Evolutionary conservation across 805 yeast genomes (phyloP).

Genomic region (Torulaspora franciscae): DNA sequence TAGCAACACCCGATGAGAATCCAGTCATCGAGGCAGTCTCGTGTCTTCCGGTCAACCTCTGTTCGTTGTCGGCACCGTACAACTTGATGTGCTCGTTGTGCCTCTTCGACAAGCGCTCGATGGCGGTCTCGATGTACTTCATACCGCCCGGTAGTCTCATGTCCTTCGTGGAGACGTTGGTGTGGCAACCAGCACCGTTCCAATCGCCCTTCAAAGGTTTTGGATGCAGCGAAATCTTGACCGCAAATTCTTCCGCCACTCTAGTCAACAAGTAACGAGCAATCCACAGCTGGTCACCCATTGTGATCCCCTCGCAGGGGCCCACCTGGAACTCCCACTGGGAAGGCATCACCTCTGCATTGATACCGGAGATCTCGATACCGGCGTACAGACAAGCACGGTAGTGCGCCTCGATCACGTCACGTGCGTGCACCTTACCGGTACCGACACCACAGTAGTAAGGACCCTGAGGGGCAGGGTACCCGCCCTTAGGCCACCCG

Average conservation of each 20-base stretch:
- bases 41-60: constrained; percentile 95
- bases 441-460: constrained; percentile 99
- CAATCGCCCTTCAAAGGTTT: constrained; percentile 98
- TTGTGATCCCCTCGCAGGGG: constrained; percentile 88
- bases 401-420: constrained; percentile 98
- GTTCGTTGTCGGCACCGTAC: constrained; percentile 92
- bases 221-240: constrained; percentile 98
- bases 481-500: constrained; percentile 99
- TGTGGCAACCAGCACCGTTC: constrained; percentile 99
- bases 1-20: constrained; percentile 96
- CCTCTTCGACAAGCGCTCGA: constrained; percentile 90
- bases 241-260: constrained; percentile 98
- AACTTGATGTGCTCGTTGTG: constrained; percentile 93
- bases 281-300: constrained; percentile 98
- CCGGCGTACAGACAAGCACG: constrained; percentile 96
- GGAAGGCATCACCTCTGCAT: constrained; percentile 99
- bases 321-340: constrained; percentile 99
- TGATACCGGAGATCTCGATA: constrained; percentile 86
- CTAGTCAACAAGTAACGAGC: constrained; percentile 90
- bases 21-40: constrained; percentile 93
- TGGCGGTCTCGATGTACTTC: constrained; percentile 87
- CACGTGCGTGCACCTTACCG: constrained; percentile 97
- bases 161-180: constrained; percentile 86
- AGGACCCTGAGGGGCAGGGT: constrained; percentile 99
- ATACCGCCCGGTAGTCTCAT: constrained; percentile 98